Conservation (phyloP, 1,284 basidiomycete species). For the Gomphus bonarii region DNA sequence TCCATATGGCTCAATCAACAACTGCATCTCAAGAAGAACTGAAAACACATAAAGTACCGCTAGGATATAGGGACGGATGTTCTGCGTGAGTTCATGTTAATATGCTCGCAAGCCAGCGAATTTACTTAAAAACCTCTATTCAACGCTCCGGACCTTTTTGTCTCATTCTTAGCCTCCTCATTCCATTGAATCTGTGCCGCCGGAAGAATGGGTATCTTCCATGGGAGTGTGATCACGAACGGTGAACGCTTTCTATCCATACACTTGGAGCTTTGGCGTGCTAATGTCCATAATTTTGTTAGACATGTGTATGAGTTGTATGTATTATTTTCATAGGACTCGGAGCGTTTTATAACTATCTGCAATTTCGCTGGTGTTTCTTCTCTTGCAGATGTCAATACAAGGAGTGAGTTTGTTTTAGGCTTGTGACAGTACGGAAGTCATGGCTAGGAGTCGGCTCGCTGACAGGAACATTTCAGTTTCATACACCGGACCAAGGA, state of each 20-base stretch:
- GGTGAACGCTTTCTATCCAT: constrained; percentile 20
- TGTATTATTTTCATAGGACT: constrained; percentile 20
- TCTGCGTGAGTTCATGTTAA: constrained; percentile 60
- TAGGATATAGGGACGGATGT: constrained; percentile 85
- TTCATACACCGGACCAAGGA: constrained; percentile 79
- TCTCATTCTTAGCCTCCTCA: constrained; percentile 49
- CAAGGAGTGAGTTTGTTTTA: constrained; percentile 60
- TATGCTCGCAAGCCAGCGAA: background rate
- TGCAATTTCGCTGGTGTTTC: constrained; percentile 11
- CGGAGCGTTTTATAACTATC: constrained; percentile 6
- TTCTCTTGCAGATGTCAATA: constrained; percentile 64
- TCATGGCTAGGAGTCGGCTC: constrained; percentile 4
- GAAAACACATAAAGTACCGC: constrained; percentile 64
- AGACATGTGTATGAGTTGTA: constrained; percentile 65
- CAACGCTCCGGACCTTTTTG: background rate
- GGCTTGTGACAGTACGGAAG: background rate
- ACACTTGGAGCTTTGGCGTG: background rate
- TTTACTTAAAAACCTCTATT: background rate
- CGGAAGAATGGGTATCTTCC: constrained; percentile 63
- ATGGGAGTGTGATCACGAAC: constrained; percentile 78
- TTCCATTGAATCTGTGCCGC: constrained; percentile 79
- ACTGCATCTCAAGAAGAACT: constrained; percentile 81
- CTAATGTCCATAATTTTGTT: background rate
- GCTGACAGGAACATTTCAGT: constrained; percentile 29
- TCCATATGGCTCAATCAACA: constrained; percentile 26